Conservation (phyloP, 441 rosid genomes). For the Arabidopsis lyrata region DNA sequence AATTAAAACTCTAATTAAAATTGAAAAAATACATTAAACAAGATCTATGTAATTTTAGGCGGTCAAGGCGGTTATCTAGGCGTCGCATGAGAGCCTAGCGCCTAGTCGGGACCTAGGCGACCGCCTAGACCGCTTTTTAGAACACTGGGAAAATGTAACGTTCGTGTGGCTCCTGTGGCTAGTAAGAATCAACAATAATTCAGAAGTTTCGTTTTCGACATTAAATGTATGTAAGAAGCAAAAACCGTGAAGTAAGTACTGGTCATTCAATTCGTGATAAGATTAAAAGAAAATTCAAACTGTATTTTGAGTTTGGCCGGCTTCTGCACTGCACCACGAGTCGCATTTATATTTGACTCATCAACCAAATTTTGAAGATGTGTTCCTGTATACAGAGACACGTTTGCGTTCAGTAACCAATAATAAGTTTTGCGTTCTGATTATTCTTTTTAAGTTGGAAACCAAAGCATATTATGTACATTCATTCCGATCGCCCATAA, state of each 20-base stretch:
- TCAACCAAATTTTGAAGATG: neutral
- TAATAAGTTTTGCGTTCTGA: neutral
- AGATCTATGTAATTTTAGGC: no score
- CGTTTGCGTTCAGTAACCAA: neutral
- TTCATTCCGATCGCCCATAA: neutral
- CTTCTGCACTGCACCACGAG: neutral
- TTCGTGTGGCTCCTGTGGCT: neutral
- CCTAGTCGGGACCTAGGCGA: no score
- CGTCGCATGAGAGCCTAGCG: no score
- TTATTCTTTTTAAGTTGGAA: neutral
- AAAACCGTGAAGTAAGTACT: neutral
- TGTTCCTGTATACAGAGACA: neutral
- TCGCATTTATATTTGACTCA: neutral
- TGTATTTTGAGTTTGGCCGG: neutral
- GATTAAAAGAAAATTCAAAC: neutral
- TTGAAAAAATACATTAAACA: no score
- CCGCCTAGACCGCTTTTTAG: no score
- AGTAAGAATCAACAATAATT: neutral
- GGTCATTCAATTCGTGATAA: slow-evolving; percentile 2
- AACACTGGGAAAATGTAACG: neutral
- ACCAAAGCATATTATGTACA: neutral
- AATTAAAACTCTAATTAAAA: no score
- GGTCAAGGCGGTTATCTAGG: no score
- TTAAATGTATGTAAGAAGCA: neutral
- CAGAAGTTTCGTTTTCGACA: slow-evolving; percentile 3